Percentiles rank a stretch among this genome's conserved stretches.
These are phyloP conservation scores for Aspergillus ibericus DNA, from an alignment of 2,329 filamentous ascomycete genomes.

Conservation along the genomic window DNA sequence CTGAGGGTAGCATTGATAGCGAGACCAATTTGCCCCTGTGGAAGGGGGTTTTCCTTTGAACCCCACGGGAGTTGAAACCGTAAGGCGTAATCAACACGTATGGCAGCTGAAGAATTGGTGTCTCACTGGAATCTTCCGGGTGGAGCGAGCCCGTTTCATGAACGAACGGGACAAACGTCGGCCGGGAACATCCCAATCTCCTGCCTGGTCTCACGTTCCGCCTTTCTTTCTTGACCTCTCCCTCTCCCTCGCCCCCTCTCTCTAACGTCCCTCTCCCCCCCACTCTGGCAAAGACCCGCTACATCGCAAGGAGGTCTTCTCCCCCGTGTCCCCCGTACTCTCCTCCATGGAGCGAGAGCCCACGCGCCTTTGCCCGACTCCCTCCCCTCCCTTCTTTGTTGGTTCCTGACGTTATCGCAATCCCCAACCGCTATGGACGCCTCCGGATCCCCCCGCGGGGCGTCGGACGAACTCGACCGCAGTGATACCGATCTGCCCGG, in stretches of 20 bases:
- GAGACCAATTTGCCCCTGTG: not conserved
- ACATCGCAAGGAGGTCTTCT: constrained; percentile 7
- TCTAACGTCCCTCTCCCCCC: not conserved
- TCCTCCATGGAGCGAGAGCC: constrained; percentile 27
- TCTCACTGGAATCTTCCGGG: not conserved
- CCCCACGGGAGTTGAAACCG: too few relatives aligned
- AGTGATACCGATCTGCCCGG: constrained; percentile 21
- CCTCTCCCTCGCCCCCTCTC: constrained; percentile 1
- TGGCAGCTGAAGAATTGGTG: not conserved
- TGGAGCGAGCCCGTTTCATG: constrained; percentile 2
- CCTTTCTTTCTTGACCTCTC: constrained; percentile 10
- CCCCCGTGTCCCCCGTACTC: not conserved
- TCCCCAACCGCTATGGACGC: constrained; percentile 36
- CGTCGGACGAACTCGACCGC: constrained; percentile 30
- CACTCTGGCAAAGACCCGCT: not conserved
- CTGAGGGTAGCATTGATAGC: not conserved
- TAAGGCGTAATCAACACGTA: too few relatives aligned
- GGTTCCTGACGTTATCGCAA: constrained; percentile 13
- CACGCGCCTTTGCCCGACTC: constrained; percentile 13
- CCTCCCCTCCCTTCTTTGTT: constrained; percentile 12
- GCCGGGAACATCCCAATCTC: constrained; percentile 9
- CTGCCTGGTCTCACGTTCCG: not conserved
- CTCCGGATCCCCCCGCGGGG: constrained; percentile 33
- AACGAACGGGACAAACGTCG: not conserved
- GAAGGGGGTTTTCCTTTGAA: not conserved